Conservation (phyloP, 371 early-diverging fungal species). For the Mucor indicus region DNA sequence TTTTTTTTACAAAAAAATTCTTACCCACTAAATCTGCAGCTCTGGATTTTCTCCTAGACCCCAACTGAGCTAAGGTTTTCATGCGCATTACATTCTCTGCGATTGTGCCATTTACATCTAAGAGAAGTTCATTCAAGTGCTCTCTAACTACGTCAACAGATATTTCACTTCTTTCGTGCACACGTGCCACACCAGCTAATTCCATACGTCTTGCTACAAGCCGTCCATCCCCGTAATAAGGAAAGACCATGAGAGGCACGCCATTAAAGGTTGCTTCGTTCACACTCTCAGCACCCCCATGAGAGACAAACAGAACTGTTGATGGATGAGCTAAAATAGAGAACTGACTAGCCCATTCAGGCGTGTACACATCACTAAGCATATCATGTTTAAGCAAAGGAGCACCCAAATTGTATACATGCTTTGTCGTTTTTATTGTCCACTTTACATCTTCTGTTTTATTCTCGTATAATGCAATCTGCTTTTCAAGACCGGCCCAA, state of each 20-base stretch:
- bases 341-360: slow-evolving; percentile 32
- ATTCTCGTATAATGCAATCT: not conserved
- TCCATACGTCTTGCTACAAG: slow-evolving; percentile 3
- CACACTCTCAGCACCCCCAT: slow-evolving; percentile 34
- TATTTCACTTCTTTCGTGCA: not conserved
- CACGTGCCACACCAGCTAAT: slow-evolving; percentile 9
- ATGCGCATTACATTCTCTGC: slow-evolving; percentile 8
- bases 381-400: not conserved
- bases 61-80: slow-evolving; percentile 10
- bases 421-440: not conserved
- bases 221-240: slow-evolving; percentile 34
- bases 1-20: too few relatives aligned
- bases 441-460: not conserved
- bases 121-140: not conserved
- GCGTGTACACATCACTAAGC: slow-evolving; percentile 1
- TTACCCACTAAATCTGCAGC: slow-evolving; percentile 14
- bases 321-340: slow-evolving; percentile 30
- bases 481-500: slow-evolving; percentile 17
- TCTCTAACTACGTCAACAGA: not conserved
- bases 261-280: slow-evolving; percentile 30
- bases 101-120: slow-evolving; percentile 1
- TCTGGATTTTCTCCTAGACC: slow-evolving; percentile 2
- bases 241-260: slow-evolving; percentile 20
- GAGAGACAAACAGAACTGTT: slow-evolving; percentile 32
- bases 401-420: not conserved